Conservation (phyloP, 2,329 filamentous ascomycete species). For the Colletotrichum phormii region DNA sequence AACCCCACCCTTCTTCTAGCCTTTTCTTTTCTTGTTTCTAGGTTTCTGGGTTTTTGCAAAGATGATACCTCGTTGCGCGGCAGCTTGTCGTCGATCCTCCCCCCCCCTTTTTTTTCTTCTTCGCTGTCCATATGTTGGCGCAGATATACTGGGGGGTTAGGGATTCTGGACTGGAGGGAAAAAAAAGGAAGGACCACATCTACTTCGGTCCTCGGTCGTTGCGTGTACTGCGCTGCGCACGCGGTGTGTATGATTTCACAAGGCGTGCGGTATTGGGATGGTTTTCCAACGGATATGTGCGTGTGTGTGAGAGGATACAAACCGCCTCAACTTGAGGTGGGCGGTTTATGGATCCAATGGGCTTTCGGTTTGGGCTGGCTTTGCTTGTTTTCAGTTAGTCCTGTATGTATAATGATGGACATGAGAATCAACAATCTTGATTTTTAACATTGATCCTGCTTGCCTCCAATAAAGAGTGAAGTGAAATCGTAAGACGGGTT, state of each 20-base stretch:
- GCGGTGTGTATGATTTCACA: constrained; percentile 34
- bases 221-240: constrained; percentile 3
- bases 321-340: constrained; percentile 6
- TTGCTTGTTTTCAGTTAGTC: constrained; percentile 9
- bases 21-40: constrained; percentile 30
- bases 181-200: constrained; percentile 7
- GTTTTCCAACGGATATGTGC: constrained; percentile 12
- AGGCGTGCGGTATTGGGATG: constrained; percentile 26
- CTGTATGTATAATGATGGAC: constrained; percentile 39
- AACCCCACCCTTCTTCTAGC: neutral
- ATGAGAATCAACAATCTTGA: constrained; percentile 34
- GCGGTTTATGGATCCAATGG: constrained; percentile 25
- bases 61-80: constrained; percentile 37
- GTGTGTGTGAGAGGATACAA: constrained; percentile 28
- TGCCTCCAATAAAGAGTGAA: too few relatives aligned
- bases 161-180: neutral
- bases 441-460: neutral
- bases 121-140: constrained; percentile 7
- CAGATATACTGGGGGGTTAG: neutral
- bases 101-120: too few relatives aligned
- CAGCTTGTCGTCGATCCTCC: constrained; percentile 1
- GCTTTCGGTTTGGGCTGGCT: constrained; percentile 22
- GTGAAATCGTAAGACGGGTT: too few relatives aligned
- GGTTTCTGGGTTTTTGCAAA: constrained; percentile 37
- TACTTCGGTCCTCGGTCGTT: constrained; percentile 17